Conservation (phyloP, 2,329 filamentous ascomycete genomes). For the Diplocarpon rosae region DNA sequence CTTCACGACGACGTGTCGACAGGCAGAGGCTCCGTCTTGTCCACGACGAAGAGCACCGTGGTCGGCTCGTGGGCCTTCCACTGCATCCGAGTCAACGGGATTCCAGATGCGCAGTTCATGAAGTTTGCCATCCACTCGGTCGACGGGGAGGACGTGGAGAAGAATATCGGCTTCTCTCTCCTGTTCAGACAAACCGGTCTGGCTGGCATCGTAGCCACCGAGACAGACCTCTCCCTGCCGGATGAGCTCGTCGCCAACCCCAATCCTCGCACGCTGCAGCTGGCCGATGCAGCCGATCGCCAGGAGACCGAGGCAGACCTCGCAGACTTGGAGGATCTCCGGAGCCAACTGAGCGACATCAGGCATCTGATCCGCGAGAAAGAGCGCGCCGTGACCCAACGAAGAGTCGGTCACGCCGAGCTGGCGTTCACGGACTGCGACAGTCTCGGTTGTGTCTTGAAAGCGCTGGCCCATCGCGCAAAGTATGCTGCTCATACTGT, state of each 20-base stretch:
- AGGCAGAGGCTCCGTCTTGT: conserved; percentile 33
- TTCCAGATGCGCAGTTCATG: conserved; percentile 34
- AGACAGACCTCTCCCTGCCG: conserved; percentile 30
- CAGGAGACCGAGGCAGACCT: conserved; percentile 32
- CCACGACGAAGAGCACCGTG: conserved; percentile 31
- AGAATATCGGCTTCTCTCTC: conserved; percentile 32
- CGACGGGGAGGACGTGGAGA: conserved; percentile 31
- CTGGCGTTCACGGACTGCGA: conserved; percentile 29
- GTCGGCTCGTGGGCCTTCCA: conserved; percentile 37
- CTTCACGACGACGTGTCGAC: conserved; percentile 20
- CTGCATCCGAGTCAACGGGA: conserved; percentile 33
- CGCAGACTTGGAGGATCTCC: conserved; percentile 35
- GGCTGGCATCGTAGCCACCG: conserved; percentile 34
- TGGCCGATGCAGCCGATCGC: conserved; percentile 2
- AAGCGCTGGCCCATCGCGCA: conserved; percentile 31
- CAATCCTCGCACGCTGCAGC: conserved; percentile 13
- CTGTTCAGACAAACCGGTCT: conserved; percentile 35
- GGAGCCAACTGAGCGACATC: conserved; percentile 32
- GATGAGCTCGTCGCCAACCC: conserved; percentile 16
- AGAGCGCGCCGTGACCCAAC: conserved; percentile 26
- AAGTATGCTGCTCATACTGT: conserved; percentile 28
- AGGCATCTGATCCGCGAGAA: conserved; percentile 34
- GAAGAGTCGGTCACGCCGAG: conserved; percentile 29
- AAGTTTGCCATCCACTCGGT: conserved; percentile 34
- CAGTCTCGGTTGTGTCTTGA: conserved; percentile 34